Conservation (phyloP, 129 eudicot species). For the Flaveria trinervia region DNA sequence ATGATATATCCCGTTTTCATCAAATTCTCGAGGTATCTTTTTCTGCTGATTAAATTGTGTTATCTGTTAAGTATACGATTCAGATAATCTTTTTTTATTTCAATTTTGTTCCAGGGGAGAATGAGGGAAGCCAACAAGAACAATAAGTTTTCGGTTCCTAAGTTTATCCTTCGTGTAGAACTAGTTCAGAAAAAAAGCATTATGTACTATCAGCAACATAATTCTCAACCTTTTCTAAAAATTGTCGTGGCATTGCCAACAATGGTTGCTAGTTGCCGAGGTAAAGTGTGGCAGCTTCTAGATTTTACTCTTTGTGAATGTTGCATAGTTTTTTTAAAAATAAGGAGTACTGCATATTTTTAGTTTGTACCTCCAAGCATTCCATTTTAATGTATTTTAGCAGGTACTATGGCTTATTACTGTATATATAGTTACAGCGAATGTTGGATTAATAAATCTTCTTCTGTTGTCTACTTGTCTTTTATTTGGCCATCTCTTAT, state of each 20-base stretch:
- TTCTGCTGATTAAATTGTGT: conserved; percentile 3
- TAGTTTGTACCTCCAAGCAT: conserved; percentile 12
- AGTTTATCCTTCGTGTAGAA: conserved; percentile 68
- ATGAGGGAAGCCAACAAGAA: conserved; percentile 84
- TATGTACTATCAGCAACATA: conserved; percentile 86
- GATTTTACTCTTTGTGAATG: background rate
- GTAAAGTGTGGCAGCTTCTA: conserved; percentile 38
- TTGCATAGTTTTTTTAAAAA: conserved; percentile 7
- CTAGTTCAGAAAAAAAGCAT: conserved; percentile 88
- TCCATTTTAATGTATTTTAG: background rate
- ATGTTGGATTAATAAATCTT: background rate
- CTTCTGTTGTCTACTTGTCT: background rate
- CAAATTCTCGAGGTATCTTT: conserved; percentile 76
- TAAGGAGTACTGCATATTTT: conserved; percentile 1
- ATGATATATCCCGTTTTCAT: conserved; percentile 85
- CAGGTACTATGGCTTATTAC: background rate
- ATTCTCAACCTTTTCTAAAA: conserved; percentile 81
- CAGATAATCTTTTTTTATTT: background rate
- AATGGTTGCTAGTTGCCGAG: conserved; percentile 95
- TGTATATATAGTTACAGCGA: conserved; percentile 1
- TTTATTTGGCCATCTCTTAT: conserved; percentile 14
- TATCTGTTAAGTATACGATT: background rate
- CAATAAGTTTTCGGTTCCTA: conserved; percentile 53
- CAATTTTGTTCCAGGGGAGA: conserved; percentile 60
- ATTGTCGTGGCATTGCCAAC: conserved; percentile 92